Percentiles rank a stretch among this genome's conserved stretches.
Evolutionary conservation across 192 early-diverging fungal species (phyloP).

Genomic region (Coemansia sp.): DNA sequence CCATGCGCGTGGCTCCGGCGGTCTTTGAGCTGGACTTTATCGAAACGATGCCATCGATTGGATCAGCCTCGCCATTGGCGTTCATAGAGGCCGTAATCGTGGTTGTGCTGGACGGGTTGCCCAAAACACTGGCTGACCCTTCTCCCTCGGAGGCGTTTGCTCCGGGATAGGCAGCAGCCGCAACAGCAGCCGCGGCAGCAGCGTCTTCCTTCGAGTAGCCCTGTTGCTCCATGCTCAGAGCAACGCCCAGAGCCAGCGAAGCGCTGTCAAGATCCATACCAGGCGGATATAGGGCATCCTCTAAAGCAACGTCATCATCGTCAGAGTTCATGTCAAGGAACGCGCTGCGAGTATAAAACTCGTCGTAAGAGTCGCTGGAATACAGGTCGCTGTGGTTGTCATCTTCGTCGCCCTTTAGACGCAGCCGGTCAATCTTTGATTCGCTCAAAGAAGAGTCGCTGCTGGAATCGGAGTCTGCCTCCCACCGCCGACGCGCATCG

Average conservation of each 20-base stretch:
- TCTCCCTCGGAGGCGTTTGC: neutral
- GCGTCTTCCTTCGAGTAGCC: conserved; percentile 54
- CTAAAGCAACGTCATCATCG: conserved; percentile 6
- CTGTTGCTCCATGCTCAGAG: conserved; percentile 56
- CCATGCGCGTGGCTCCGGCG: conserved; percentile 23
- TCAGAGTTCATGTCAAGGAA: conserved; percentile 36
- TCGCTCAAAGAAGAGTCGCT: conserved; percentile 39
- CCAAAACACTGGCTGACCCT: neutral
- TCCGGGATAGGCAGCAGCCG: conserved; percentile 40
- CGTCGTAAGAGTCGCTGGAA: conserved; percentile 50
- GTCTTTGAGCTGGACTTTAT: conserved; percentile 35
- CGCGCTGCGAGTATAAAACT: conserved; percentile 42
- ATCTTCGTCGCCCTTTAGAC: conserved; percentile 33
- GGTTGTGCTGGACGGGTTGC: conserved; percentile 26
- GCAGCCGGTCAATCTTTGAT: conserved; percentile 31
- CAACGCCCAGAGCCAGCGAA: conserved; percentile 52
- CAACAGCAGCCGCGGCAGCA: conserved; percentile 31
- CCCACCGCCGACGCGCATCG: conserved; percentile 30
- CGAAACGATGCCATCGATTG: conserved; percentile 54
- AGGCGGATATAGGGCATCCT: conserved; percentile 17
- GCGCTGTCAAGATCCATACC: conserved; percentile 48
- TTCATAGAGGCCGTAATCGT: conserved; percentile 54
- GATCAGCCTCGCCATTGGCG: conserved; percentile 52
- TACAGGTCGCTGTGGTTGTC: conserved; percentile 34
- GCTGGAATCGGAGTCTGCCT: conserved; percentile 15